phyloP scores from a whole-genome alignment of 176 grass and related monocot species.

The Zea luxurians region DNA sequence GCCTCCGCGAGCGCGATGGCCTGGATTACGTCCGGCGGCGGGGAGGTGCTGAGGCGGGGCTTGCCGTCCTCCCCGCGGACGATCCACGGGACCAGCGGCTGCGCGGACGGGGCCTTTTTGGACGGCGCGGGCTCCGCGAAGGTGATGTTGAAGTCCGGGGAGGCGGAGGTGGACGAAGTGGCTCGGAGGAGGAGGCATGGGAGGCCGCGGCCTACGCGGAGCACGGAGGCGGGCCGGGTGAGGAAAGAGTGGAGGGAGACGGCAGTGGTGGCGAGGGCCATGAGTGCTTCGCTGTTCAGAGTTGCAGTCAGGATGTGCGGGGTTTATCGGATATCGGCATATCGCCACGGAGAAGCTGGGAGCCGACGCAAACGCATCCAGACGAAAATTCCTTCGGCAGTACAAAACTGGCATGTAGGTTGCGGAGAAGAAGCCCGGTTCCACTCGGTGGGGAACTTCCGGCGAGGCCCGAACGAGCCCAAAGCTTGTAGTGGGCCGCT shows the following conservation, averaged over 20 bases:
- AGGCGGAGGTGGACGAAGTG: conserved; percentile 31
- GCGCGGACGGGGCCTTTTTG: conserved; percentile 45
- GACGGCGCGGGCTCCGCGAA: conserved; percentile 50
- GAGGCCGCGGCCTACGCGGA: conserved; percentile 39
- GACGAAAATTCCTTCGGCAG: neutral
- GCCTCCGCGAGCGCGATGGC: conserved; percentile 56
- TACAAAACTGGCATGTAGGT: too few relatives aligned
- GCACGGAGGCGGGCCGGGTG: conserved; percentile 27
- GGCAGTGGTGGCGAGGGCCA: conserved; percentile 47
- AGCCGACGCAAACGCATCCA: neutral
- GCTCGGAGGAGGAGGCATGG: conserved; percentile 49
- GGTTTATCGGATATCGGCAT: conserved; percentile 48
- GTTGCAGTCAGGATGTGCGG: neutral
- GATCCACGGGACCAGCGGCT: conserved; percentile 66
- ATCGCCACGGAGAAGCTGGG: neutral
- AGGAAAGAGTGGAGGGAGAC: conserved; percentile 43
- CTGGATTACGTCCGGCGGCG: conserved; percentile 59
- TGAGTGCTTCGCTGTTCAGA: conserved; percentile 9
- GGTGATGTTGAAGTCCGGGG: conserved; percentile 65
- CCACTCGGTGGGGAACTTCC: too few relatives aligned
- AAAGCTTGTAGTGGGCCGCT: too few relatives aligned
- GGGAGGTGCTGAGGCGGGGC: conserved; percentile 47
- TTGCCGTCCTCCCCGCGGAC: conserved; percentile 61
- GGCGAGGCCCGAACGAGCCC: too few relatives aligned
- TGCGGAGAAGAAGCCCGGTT: too few relatives aligned